Evolutionary conservation across 176 grass and related monocot species (phyloP).

Genomic region (Oryza australiensis): DNA sequence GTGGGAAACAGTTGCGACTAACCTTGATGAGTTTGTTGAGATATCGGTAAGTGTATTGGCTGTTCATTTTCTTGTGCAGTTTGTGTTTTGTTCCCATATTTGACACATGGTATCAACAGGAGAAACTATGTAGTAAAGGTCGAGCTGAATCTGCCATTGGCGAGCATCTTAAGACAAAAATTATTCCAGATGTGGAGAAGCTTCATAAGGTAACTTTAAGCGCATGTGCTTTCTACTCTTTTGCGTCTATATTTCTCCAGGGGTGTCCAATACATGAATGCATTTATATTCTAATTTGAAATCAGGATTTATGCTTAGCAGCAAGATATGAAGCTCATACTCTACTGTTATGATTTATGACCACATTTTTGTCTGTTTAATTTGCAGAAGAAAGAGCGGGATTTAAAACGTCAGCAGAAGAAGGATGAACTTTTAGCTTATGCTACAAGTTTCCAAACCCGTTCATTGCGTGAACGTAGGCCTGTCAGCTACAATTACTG

Average conservation of each 20-base stretch:
- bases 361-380: slow-evolving; percentile 27
- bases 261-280: neutral
- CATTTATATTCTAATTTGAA: slow-evolving; percentile 25
- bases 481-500: slow-evolving; percentile 70
- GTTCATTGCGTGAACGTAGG: slow-evolving; percentile 50
- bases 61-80: slow-evolving; percentile 17
- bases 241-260: neutral
- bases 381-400: slow-evolving; percentile 72
- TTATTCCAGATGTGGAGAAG: slow-evolving; percentile 69
- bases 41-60: slow-evolving; percentile 60
- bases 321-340: neutral
- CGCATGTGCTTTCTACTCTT: slow-evolving; percentile 1
- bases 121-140: slow-evolving; percentile 64
- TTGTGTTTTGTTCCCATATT: slow-evolving; percentile 25
- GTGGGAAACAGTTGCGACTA: slow-evolving; percentile 83
- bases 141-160: slow-evolving; percentile 53
- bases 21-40: slow-evolving; percentile 79
- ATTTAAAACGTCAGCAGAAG: slow-evolving; percentile 68
- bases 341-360: slow-evolving; percentile 18
- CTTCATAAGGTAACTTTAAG: slow-evolving; percentile 60
- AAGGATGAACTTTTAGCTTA: slow-evolving; percentile 63
- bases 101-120: slow-evolving; percentile 46
- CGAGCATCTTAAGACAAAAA: slow-evolving; percentile 55
- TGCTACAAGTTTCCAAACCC: slow-evolving; percentile 41
- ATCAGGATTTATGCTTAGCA: slow-evolving; percentile 24